Evolutionary conservation across 768 basidiomycete genomes (phyloP), one percentile per base, ranked within the genome.

Genomic region (Russula olivacea): DNA sequence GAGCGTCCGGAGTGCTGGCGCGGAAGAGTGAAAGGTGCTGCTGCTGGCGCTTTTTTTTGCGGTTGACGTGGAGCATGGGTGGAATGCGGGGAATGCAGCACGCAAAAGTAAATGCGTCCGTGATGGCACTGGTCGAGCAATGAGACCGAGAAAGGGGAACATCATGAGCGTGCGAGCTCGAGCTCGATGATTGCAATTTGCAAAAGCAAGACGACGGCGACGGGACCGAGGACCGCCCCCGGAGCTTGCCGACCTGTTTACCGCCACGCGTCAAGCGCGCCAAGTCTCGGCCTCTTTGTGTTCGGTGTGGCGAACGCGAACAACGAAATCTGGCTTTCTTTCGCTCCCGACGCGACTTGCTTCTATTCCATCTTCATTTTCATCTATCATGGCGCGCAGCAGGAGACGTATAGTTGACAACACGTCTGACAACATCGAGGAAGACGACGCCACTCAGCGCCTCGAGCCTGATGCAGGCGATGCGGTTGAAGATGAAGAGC

Each of bases 1-100:
- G 68, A 96, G 81, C 1, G 94, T 96, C 34, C 79, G 80, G 59
- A 76, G 74, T 9, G 83, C 69, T n/a, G 80, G 74, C 0, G 84
- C 76, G 40, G 88, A 82, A 7, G 83, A 72, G 66, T 87, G 87
- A 74, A 92, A 91, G 17, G 80, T 73, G 64, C 86, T 73, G 19
- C 79, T 73, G 65, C 86, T 80, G 60, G 11, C n/a, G n/a, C n/a
- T n/a, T n/a, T n/a, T 10, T 36, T 12, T 74, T 73, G 61, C 73
- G 19, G 71, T 58, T 48, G 61, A 59, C 40, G 47, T 41, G 66
- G 25, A 50, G 58, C 34, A 61, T 52, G 47, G 41, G 47, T n/a
- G 65, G 47, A 23, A 59, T 41, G 9, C 66, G 54, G 68, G 66
- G 53, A 63, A 61, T 64, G 30, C 41, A 41, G 30, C 14, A 59